Conservation (phyloP, 2,329 filamentous ascomycete species). For the Neonectria ditissima region DNA sequence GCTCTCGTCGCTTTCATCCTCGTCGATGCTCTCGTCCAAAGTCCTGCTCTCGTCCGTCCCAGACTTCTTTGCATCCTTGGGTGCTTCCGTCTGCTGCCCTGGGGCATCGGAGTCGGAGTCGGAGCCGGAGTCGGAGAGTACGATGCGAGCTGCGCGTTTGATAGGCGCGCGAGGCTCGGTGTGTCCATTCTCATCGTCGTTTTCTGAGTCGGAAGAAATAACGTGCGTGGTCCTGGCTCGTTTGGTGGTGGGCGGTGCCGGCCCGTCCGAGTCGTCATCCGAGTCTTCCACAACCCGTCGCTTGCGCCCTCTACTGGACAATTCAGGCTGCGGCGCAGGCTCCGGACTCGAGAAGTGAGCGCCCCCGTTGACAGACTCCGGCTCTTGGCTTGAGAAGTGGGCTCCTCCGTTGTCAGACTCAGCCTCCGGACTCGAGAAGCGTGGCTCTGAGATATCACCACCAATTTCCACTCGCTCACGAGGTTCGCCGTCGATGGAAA, state of each 20-base stretch:
- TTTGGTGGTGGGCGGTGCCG: constrained; percentile 37
- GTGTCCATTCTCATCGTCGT: constrained; percentile 21
- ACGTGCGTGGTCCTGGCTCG: constrained; percentile 38
- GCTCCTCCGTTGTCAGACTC: constrained; percentile 26
- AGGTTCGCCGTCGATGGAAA: constrained; percentile 29
- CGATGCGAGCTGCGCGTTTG: background rate
- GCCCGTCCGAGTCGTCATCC: constrained; percentile 43
- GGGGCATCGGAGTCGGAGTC: constrained; percentile 19
- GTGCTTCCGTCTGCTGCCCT: constrained; percentile 27
- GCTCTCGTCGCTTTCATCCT: constrained; percentile 14
- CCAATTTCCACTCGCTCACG: constrained; percentile 16
- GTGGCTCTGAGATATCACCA: constrained; percentile 27
- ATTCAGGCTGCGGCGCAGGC: constrained; percentile 11
- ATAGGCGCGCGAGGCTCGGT: background rate
- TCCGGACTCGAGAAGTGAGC: constrained; percentile 23
- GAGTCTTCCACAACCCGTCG: constrained; percentile 48
- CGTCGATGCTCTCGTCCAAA: background rate
- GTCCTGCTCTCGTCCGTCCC: constrained; percentile 26
- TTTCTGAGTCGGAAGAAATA: constrained; percentile 41
- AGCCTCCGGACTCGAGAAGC: constrained; percentile 49
- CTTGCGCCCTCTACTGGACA: constrained; percentile 39
- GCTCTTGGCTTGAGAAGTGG: background rate
- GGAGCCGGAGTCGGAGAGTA: constrained; percentile 22
- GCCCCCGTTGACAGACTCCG: background rate
- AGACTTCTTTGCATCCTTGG: constrained; percentile 27